A percentile compares a stretch with the other conserved stretches of the same genome.
phyloP scores from a whole-genome alignment of 257 asterid species.

The Petrea volubilis region DNA sequence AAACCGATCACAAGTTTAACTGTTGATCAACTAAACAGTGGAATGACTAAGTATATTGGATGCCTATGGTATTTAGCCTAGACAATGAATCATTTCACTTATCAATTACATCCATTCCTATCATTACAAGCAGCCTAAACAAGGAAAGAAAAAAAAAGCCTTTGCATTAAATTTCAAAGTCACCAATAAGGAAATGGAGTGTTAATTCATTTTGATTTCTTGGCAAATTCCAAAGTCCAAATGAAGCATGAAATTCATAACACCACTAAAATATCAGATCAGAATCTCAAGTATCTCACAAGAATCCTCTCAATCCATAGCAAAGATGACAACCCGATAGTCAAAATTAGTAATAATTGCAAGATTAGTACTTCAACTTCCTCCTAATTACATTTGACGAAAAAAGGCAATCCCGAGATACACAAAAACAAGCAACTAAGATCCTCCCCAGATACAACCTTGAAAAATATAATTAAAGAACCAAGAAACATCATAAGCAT shows the following conservation, averaged over 20 bases:
- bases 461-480: neutral
- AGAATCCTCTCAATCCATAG: neutral
- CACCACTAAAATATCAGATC: neutral
- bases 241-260: neutral
- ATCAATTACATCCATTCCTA: too few relatives aligned
- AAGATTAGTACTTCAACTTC: conserved; percentile 1
- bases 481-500: conserved; percentile 18
- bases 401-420: neutral
- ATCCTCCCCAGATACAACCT: conserved; percentile 31
- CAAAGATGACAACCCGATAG: conserved; percentile 10
- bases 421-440: conserved; percentile 16
- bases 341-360: conserved; percentile 5
- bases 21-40: too few relatives aligned
- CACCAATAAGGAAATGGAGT: neutral
- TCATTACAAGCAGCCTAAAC: too few relatives aligned
- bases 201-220: neutral
- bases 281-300: neutral
- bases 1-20: too few relatives aligned
- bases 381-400: neutral
- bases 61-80: too few relatives aligned
- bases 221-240: neutral
- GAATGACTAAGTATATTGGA: too few relatives aligned
- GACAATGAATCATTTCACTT: too few relatives aligned
- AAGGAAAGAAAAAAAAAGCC: too few relatives aligned
- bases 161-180: neutral